Evolutionary conservation across 345 rosid genomes (phyloP).

Genomic region (Brassica juncea): DNA sequence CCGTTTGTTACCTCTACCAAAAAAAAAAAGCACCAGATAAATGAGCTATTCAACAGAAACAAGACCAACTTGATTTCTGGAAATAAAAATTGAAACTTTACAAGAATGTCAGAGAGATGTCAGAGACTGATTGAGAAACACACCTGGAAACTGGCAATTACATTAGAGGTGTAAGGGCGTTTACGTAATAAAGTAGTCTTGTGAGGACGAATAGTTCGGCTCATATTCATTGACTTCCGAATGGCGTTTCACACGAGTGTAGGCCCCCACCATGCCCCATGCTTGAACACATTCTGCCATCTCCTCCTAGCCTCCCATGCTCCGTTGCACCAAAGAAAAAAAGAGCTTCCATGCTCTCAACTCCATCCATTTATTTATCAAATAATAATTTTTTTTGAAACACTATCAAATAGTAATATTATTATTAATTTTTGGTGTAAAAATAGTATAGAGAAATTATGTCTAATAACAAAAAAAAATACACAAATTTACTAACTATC

Average conservation of each 20-base stretch:
- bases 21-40: too few relatives aligned
- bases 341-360: not conserved
- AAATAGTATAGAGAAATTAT: too few relatives aligned
- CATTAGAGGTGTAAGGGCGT: conserved; percentile 94
- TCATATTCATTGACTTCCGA: not conserved
- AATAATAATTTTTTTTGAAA: too few relatives aligned
- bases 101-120: not conserved
- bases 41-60: not conserved
- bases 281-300: not conserved
- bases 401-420: not conserved
- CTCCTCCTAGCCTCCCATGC: not conserved
- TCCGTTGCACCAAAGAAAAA: too few relatives aligned
- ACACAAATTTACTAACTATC: too few relatives aligned
- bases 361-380: not conserved
- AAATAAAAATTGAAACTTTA: not conserved
- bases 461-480: too few relatives aligned
- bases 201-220: conserved; percentile 63
- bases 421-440: not conserved
- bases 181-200: conserved; percentile 92
- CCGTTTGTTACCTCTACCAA: not conserved
- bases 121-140: not conserved
- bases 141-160: not conserved
- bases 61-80: not conserved
- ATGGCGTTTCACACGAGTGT: not conserved
- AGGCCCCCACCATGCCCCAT: not conserved